Conservation (phyloP, 2,329 filamentous ascomycete genomes). For the Xylariaceae sp. region DNA sequence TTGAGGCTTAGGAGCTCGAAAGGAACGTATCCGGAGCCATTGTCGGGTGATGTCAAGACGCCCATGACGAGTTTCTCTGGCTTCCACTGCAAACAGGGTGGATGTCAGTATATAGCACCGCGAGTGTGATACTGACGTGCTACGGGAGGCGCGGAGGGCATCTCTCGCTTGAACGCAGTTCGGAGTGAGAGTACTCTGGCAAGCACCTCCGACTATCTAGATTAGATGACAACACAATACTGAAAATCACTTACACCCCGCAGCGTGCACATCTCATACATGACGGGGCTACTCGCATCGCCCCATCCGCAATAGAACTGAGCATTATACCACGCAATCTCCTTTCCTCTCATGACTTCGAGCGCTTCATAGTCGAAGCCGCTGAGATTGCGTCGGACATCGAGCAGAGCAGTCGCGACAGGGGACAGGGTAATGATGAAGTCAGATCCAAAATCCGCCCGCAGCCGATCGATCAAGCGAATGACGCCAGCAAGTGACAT, state of each 20-base stretch:
- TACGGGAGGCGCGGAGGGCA: too few species aligned
- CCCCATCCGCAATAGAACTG: constrained; percentile 87
- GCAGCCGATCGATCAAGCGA: constrained; percentile 57
- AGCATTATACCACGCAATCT: constrained; percentile 74
- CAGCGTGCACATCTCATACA: constrained; percentile 42
- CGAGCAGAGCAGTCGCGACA: constrained; percentile 66
- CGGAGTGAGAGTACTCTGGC: too few species aligned
- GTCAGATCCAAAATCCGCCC: constrained; percentile 55
- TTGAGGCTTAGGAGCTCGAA: constrained; percentile 52
- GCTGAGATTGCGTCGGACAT: constrained; percentile 58
- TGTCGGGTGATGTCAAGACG: constrained; percentile 66
- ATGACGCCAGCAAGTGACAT: constrained; percentile 61
- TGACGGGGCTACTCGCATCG: constrained; percentile 47
- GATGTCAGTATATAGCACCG: background rate
- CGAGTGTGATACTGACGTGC: background rate
- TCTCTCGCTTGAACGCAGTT: too few species aligned
- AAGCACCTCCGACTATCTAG: too few species aligned
- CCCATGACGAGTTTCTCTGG: constrained; percentile 67
- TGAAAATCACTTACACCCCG: constrained; percentile 37
- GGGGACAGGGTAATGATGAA: constrained; percentile 76
- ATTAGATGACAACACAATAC: background rate
- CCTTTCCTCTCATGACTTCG: constrained; percentile 55
- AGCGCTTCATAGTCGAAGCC: constrained; percentile 70
- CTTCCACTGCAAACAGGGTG: constrained; percentile 42
- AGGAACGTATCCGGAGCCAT: constrained; percentile 61